A percentile compares a stretch with the other conserved stretches of the same genome.
Conservation (phyloP, 805 yeast species). For the Naumovozyma castellii region DNA sequence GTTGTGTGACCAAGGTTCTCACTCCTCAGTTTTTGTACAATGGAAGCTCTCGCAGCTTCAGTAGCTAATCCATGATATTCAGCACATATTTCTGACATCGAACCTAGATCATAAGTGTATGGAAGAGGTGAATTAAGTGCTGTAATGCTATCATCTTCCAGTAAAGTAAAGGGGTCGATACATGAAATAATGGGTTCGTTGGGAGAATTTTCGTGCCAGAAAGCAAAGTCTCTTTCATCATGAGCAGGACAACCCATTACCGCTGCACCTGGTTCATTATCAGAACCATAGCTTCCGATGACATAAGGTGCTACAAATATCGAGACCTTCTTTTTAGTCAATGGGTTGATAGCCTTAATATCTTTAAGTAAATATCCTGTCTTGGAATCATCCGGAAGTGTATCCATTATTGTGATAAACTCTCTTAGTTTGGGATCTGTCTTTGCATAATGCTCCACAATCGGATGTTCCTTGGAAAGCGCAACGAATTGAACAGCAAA, state of each 20-base stretch:
- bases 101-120: conserved; percentile 36
- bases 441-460: conserved; percentile 36
- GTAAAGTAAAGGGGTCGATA: conserved; percentile 33
- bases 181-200: conserved; percentile 33
- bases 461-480: conserved; percentile 59
- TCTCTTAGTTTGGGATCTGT: conserved; percentile 33
- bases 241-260: conserved; percentile 99
- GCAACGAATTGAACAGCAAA: conserved; percentile 79
- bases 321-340: conserved; percentile 45
- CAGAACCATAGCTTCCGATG: conserved; percentile 58
- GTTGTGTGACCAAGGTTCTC: conserved; percentile 37
- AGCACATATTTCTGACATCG: conserved; percentile 40
- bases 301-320: conserved; percentile 90
- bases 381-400: conserved; percentile 39
- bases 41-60: conserved; percentile 41
- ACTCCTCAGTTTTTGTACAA: conserved; percentile 36
- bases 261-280: conserved; percentile 50
- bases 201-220: conserved; percentile 63
- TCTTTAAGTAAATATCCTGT: conserved; percentile 48
- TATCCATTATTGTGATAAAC: conserved; percentile 37
- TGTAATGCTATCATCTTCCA: conserved; percentile 1
- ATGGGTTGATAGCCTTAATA: conserved; percentile 49
- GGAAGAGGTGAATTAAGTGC: conserved; percentile 17
- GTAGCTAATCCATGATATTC: conserved; percentile 42
- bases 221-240: conserved; percentile 72